phyloP scores from a whole-genome alignment of 208 protist genomes.

The Strigomonas culicis region DNA sequence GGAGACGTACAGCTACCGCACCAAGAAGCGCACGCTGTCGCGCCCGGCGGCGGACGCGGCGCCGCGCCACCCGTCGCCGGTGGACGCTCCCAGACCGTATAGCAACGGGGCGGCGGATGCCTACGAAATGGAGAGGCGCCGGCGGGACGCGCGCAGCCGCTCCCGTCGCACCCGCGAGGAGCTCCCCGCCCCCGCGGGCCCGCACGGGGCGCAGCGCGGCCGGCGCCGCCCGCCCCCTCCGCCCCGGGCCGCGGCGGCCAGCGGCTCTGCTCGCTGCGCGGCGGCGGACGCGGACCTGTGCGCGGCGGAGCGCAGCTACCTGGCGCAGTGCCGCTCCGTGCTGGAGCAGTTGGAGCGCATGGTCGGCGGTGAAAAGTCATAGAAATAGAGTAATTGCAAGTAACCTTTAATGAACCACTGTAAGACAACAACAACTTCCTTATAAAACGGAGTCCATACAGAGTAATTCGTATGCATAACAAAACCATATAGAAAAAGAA shows the following conservation, averaged over 20 bases:
- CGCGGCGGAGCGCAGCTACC: slow-evolving; percentile 30
- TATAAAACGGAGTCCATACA: no score
- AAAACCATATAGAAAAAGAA: slow-evolving; percentile 1
- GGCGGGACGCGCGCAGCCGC: neutral
- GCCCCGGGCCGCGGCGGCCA: no score
- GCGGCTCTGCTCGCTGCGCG: no score
- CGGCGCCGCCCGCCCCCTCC: no score
- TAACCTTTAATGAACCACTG: no score
- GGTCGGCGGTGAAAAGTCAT: no score
- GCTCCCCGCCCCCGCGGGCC: no score
- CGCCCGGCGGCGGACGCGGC: no score
- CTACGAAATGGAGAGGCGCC: neutral
- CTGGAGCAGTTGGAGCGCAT: slow-evolving; percentile 42
- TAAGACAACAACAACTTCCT: no score
- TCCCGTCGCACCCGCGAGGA: neutral
- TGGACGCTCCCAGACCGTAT: no score
- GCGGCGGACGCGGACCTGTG: slow-evolving; percentile 4
- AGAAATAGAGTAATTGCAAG: no score
- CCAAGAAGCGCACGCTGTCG: neutral
- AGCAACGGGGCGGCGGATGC: neutral
- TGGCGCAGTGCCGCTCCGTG: slow-evolving; percentile 34
- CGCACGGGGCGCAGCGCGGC: no score
- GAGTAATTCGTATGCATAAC: neutral
- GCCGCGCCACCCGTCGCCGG: neutral
- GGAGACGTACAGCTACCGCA: neutral